phyloP scores from a whole-genome alignment of 306 rosid genomes.

The Prunus armeniaca region DNA sequence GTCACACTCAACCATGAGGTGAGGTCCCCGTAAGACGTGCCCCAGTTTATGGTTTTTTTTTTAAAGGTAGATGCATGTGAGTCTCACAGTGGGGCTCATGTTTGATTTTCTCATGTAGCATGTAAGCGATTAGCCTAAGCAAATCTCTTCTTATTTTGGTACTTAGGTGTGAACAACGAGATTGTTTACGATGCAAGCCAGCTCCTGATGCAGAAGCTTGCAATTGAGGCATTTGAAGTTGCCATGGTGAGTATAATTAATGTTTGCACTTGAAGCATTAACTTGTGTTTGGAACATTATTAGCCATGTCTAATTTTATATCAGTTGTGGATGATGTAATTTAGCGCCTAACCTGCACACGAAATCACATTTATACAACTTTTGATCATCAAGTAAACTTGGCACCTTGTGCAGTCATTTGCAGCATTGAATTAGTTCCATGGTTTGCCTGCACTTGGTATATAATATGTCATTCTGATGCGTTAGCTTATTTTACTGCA shows the following conservation, averaged over 20 bases:
- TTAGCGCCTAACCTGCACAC: background rate
- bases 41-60: background rate
- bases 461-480: background rate
- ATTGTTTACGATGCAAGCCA: constrained; percentile 53
- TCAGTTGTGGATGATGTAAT: background rate
- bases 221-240: constrained; percentile 67
- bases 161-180: constrained; percentile 57
- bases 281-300: background rate
- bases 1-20: background rate
- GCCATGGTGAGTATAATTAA: constrained; percentile 49
- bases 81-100: background rate
- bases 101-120: background rate
- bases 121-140: background rate
- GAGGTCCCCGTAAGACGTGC: background rate
- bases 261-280: background rate
- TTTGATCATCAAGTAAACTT: background rate
- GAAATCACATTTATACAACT: background rate
- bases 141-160: background rate
- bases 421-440: background rate
- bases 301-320: background rate
- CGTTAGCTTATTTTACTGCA: background rate
- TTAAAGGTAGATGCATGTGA: background rate
- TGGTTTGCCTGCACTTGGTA: background rate
- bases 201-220: constrained; percentile 75
- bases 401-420: background rate